A percentile compares a stretch with the other conserved stretches of the same genome.
Evolutionary conservation across 768 basidiomycete species (phyloP).

Genomic region (Collybia sp.): DNA sequence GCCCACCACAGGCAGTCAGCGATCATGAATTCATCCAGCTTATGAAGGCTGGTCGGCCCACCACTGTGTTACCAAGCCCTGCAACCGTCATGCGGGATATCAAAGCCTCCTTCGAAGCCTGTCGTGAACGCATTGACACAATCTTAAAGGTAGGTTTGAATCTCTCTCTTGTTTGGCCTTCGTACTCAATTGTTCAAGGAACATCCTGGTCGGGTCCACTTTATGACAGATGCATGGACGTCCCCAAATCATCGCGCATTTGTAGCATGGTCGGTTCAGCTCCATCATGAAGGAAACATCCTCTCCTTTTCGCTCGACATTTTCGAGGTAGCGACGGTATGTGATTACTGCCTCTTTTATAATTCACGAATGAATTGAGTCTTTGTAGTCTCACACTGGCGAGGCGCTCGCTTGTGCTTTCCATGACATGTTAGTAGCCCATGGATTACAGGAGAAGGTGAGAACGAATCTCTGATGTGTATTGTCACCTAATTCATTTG

Average conservation of each 20-base stretch:
- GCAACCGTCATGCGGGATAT: constrained; percentile 3
- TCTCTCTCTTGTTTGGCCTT: background rate
- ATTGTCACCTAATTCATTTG: background rate
- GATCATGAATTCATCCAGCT: background rate
- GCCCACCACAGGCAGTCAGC: background rate
- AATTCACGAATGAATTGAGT: too few species aligned
- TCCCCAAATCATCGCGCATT: too few species aligned
- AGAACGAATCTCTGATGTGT: too few species aligned
- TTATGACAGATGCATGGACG: constrained; percentile 26
- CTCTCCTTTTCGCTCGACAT: constrained; percentile 21
- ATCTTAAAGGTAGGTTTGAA: constrained; percentile 5
- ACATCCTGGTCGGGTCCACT: constrained; percentile 14
- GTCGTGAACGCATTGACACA: constrained; percentile 3
- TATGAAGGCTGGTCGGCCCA: background rate
- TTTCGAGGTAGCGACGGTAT: constrained; percentile 21
- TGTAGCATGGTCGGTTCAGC: constrained; percentile 20
- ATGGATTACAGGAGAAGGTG: too few species aligned
- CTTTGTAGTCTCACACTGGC: too few species aligned
- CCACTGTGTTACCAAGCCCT: background rate
- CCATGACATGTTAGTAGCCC: constrained; percentile 8
- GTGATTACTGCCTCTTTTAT: too few species aligned
- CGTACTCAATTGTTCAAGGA: background rate
- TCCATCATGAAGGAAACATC: constrained; percentile 14
- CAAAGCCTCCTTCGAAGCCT: constrained; percentile 1
- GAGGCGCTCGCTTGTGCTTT: too few species aligned